A percentile compares a stretch with the other conserved stretches of the same genome.
Conservation (phyloP, 2,329 filamentous ascomycete species). For the Penicillium janthinellum region DNA sequence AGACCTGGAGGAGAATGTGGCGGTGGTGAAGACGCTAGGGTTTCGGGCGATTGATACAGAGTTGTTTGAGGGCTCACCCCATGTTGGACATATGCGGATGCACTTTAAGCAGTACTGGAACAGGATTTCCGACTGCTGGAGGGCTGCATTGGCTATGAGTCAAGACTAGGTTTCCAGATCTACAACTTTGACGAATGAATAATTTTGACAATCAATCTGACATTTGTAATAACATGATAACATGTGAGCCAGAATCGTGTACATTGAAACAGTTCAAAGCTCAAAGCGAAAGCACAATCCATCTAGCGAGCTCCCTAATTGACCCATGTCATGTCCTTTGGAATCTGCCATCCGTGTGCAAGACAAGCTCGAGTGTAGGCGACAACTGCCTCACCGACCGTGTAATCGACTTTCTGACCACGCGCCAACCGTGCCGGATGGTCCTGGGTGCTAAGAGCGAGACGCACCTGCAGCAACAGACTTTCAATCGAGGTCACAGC, state of each 20-base stretch:
- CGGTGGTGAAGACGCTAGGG: constrained; percentile 42
- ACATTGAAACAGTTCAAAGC: no score
- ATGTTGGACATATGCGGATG: constrained; percentile 63
- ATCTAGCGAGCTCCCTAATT: no score
- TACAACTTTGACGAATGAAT: no score
- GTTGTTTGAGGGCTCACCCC: constrained; percentile 59
- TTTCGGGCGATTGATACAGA: constrained; percentile 52
- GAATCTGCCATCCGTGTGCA: constrained; percentile 73
- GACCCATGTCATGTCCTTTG: constrained; percentile 56
- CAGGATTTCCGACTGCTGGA: constrained; percentile 20
- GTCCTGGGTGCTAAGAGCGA: constrained; percentile 71
- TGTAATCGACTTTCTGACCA: constrained; percentile 56
- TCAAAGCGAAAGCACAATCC: no score
- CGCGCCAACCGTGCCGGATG: constrained; percentile 69
- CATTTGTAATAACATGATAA: no score
- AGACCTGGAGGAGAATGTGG: constrained; percentile 28
- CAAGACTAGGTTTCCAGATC: background rate
- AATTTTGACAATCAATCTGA: no score
- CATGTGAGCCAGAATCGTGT: no score
- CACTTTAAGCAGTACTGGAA: constrained; percentile 62
- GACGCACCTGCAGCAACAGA: constrained; percentile 75
- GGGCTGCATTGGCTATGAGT: constrained; percentile 7
- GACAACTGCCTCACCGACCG: constrained; percentile 68
- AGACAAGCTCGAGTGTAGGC: constrained; percentile 71
- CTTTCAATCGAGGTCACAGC: constrained; percentile 73